Base-by-base conservation (phyloP, 2,329 filamentous ascomycete genomes). In the Shiraia sp. region DNA sequence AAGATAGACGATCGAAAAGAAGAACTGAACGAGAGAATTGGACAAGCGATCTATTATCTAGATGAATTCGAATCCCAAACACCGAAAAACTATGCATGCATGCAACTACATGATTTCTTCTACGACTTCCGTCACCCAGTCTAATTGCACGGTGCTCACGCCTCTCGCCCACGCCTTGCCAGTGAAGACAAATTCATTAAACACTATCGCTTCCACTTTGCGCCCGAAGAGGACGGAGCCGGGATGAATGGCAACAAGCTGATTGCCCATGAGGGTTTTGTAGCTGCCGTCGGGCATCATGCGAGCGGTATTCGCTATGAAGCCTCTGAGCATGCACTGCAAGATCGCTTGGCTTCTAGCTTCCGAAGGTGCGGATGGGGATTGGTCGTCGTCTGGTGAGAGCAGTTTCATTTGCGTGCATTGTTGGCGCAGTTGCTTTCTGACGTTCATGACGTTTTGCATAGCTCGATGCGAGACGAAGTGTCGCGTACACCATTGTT, bases 131-230 rank as follows among this genome's bases (percentile, higher is more conserved):
- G 74, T 77, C 16, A 85, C 71, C 82, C 82, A 85, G 48, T 78
- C 74, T 71, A 83, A 70, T 68, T 83, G 78, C 37, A 85, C 78
- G 1, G 78, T 79, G 63, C 80, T 83, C 6, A 85, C 82, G 3
- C 79, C 77, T 34, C 80, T 72, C 10, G 80, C 82, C 69, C 83
- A 86, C 39, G 79, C 79, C 51, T 79, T 79, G 30, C 78, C 83
- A 14, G 82, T 86, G 57, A 81, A 86, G 2, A 85, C 80, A 62
- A 82, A 84, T 61, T 85, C 82, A 45, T 79, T 82, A 55, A 83
- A 86, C 61, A 85, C 72, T 38, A 86, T 81, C 2, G 79, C 82
- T 64, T 83, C 81, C 1, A 81, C 72, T 56, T 77, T 77, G 14
- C 62, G 50, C 13, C 80, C 79, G 55, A 80, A 82, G 6, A 85